Conservation (phyloP, 78 protist genomes). For the Mastigamoeba balamuthi region DNA sequence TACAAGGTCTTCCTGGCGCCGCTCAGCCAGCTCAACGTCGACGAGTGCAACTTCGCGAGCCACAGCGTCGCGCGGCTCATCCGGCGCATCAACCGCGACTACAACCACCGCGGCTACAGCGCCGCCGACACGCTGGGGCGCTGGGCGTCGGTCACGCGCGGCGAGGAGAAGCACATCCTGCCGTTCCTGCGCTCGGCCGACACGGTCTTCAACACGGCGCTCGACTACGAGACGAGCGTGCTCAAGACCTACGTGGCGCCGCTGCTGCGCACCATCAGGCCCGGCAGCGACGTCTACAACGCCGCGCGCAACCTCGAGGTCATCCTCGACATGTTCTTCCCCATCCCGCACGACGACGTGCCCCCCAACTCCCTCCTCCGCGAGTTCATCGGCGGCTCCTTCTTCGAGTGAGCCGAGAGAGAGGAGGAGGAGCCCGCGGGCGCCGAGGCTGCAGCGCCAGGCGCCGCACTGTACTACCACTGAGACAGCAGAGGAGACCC, state of each 20-base stretch:
- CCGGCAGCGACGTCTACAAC: background rate
- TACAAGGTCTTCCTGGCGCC: conserved; percentile 37
- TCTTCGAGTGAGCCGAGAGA: no score
- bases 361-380: background rate
- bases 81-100: background rate
- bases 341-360: background rate
- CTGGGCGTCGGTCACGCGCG: background rate
- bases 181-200: background rate
- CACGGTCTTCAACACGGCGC: background rate
- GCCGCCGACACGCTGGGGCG: background rate
- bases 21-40: conserved; percentile 32
- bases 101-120: background rate
- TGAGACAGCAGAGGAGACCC: no score
- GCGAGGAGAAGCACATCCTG: background rate
- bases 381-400: background rate
- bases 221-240: background rate
- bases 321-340: background rate
- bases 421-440: no score
- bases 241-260: background rate
- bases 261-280: background rate
- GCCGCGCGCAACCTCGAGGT: background rate
- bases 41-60: conserved; percentile 15
- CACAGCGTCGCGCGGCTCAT: background rate
- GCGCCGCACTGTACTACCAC: no score
- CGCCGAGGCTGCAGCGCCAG: no score